Percentiles rank a stretch among this genome's conserved stretches.
Evolutionary conservation across 176 grass and related monocot species (phyloP).

Genomic region (Zea luxurians): DNA sequence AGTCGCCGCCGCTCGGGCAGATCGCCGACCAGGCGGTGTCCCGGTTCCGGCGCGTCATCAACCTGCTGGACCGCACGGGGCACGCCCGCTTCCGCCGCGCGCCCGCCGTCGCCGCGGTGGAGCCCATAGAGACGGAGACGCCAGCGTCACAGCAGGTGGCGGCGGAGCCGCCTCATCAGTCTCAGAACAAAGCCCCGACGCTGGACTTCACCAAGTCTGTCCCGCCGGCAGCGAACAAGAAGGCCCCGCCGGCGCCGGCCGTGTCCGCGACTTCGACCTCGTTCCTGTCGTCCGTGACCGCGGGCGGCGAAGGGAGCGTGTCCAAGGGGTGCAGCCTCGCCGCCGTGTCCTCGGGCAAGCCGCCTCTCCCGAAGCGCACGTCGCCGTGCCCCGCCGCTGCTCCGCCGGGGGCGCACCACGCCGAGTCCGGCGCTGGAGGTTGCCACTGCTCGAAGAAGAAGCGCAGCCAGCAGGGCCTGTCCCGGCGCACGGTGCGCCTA

Average conservation of each 20-base stretch:
- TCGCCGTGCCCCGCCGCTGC: neutral
- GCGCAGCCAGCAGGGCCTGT: constrained; percentile 29
- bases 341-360: constrained; percentile 56
- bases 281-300: constrained; percentile 61
- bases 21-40: constrained; percentile 70
- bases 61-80: constrained; percentile 81
- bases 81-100: constrained; percentile 90
- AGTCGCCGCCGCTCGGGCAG: constrained; percentile 45
- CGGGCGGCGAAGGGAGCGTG: constrained; percentile 74
- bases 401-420: neutral
- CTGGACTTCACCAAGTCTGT: constrained; percentile 67
- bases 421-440: constrained; percentile 2
- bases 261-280: constrained; percentile 58
- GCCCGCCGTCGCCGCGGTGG: neutral
- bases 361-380: constrained; percentile 59
- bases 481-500: constrained; percentile 47
- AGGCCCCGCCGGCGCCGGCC: constrained; percentile 23
- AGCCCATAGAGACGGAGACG: neutral
- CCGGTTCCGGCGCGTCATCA: constrained; percentile 71
- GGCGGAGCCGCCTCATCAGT: neutral
- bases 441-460: constrained; percentile 75
- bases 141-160: neutral
- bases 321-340: constrained; percentile 48
- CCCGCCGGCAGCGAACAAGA: neutral
- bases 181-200: constrained; percentile 28